Evolutionary conservation across 2,329 filamentous ascomycete genomes (phyloP), one percentile per base, ranked within the genome.

Genomic region (Botryotinia convoluta): DNA sequence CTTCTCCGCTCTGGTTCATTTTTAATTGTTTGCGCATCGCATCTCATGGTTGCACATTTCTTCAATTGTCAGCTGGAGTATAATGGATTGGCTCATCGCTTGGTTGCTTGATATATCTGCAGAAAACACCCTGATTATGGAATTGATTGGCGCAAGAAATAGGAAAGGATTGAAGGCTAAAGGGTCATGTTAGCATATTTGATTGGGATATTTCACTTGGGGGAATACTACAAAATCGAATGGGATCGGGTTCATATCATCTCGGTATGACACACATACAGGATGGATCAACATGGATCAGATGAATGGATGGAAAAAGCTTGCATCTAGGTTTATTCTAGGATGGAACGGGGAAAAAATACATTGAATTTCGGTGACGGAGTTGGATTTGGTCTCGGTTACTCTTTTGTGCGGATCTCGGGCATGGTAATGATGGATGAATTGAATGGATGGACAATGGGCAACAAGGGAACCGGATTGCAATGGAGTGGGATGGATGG

Each of bases 211-310:
- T 61, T 57, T 42, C n/a, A 57, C 48, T 22, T 68, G 26, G 65
- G 64, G 65, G n/a, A 22, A 69, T 69, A 69, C 12, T 69, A 69
- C 48, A 69, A 69, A 69, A 69, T 57, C 48, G 18, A 69, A 69
- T 20, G 54, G 68, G 29, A 70, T 45, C 22, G 6, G 42, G 14
- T 37, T 61, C 54, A 45, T 45, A 26, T 60, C 37, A 44, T 37
- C 29, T 60, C 29, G 22, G 44, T 29, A 45, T 32, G 51, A 37
- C 22, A 45, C 60, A 61, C 32, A 70, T 45, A 45, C 35, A 70
- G 16, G 29, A 44, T 45, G 54, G 29, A 37, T 44, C 39, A 29
- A 45, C n/a, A 70, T 62, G 51, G 22, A 62, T 45, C 37, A 44
- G 65, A 44, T 69, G 37, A 32, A 44, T 57, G 48, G 51, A 69